Conservation (phyloP, 1,284 basidiomycete genomes). For the Calocybe gambosa region DNA sequence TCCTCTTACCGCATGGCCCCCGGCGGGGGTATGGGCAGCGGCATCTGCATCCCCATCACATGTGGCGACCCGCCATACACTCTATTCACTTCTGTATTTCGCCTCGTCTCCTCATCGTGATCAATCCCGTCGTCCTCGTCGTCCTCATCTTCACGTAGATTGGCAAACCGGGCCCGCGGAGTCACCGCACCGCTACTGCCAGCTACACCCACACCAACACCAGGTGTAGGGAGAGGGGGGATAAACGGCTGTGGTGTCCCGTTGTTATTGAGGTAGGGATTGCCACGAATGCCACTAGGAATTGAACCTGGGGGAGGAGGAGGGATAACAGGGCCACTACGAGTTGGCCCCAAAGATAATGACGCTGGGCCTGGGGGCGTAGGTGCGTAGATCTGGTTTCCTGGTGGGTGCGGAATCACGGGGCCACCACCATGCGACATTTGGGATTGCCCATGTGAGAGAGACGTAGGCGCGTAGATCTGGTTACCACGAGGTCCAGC, state of each 20-base stretch:
- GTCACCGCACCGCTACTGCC: not conserved
- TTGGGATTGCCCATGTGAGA: not conserved
- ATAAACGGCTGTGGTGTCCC: not conserved
- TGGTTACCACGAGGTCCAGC: not conserved
- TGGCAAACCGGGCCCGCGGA: not conserved
- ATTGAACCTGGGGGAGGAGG: not conserved
- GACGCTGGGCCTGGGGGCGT: not conserved
- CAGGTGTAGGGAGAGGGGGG: not conserved
- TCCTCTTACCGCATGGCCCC: not conserved
- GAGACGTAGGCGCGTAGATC: not conserved
- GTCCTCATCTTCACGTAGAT: not conserved
- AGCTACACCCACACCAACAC: not conserved
- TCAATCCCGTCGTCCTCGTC: slow-evolving; percentile 1
- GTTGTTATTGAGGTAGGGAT: not conserved
- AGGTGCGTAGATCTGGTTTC: not conserved
- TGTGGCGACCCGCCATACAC: not conserved
- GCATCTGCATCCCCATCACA: not conserved
- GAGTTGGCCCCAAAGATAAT: not conserved
- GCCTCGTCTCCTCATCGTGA: slow-evolving; percentile 4
- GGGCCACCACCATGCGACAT: not conserved
- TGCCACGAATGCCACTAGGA: not conserved
- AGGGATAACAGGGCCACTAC: slow-evolving; percentile 1
- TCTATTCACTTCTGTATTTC: slow-evolving; percentile 1
- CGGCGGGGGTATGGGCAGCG: slow-evolving; percentile 4
- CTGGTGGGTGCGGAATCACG: not conserved